A percentile compares a stretch with the other conserved stretches of the same genome.
Conservation (phyloP, 2,329 filamentous ascomycete genomes). For the Colletotrichum sp. region DNA sequence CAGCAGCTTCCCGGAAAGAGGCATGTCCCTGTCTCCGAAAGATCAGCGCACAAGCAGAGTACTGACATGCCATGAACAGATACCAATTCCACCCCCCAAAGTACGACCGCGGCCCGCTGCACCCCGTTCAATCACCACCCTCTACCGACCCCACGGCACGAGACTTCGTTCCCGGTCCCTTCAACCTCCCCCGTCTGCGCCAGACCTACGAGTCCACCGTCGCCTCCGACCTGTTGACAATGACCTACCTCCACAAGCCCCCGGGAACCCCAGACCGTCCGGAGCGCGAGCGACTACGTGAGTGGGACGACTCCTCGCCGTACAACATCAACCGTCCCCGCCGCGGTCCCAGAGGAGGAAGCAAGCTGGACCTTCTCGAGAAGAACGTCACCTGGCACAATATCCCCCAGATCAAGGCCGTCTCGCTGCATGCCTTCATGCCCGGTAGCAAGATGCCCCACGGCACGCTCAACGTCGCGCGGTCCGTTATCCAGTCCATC, state of each 20-base stretch:
- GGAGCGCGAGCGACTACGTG: conserved; percentile 72
- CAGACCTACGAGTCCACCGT: conserved; percentile 91
- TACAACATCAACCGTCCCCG: conserved; percentile 93
- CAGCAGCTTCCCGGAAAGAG: conserved; percentile 51
- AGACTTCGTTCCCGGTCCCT: conserved; percentile 88
- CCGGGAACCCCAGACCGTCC: conserved; percentile 68
- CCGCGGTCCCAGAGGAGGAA: conserved; percentile 81
- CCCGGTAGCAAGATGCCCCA: conserved; percentile 74
- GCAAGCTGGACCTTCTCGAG: conserved; percentile 74
- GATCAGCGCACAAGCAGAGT: conserved; percentile 25
- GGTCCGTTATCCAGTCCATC: conserved; percentile 85
- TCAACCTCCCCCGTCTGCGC: conserved; percentile 83
- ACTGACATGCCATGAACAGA: conserved; percentile 40
- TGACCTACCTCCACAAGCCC: conserved; percentile 85
- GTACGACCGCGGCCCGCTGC: conserved; percentile 91
- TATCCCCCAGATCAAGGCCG: conserved; percentile 79
- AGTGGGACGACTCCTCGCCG: conserved; percentile 89
- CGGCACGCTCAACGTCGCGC: conserved; percentile 79
- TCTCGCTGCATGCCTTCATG: conserved; percentile 81
- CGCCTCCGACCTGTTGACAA: conserved; percentile 84
- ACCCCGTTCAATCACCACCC: conserved; percentile 89
- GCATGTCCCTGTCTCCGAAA: conserved; percentile 35
- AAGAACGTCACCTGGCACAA: conserved; percentile 80
- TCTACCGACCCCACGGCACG: conserved; percentile 87
- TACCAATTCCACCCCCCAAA: conserved; percentile 95